Evolutionary conservation across 1,284 basidiomycete genomes (phyloP).

Genomic region (Apiotrichum brassicae): DNA sequence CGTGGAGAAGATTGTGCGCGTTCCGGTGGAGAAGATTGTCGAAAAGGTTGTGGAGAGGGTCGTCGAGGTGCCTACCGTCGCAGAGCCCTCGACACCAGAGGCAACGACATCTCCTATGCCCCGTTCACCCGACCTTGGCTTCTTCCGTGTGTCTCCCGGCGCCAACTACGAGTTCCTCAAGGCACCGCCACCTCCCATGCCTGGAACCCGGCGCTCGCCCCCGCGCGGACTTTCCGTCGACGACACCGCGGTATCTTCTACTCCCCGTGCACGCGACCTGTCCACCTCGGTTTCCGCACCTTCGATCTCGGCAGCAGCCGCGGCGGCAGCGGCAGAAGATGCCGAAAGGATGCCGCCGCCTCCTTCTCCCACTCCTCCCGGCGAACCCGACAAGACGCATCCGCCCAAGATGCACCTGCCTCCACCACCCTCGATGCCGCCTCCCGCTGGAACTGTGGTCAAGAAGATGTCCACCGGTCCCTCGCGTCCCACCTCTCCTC

Average conservation of each 20-base stretch:
- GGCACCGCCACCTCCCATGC: conserved; percentile 33
- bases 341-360: conserved; percentile 1
- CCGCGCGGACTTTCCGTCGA: conserved; percentile 9
- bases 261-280: conserved; percentile 22
- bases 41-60: conserved; percentile 28
- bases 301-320: no score
- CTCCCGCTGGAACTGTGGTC: conserved; percentile 53
- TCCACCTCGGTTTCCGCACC: not conserved
- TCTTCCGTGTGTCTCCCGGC: conserved; percentile 42
- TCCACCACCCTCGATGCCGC: conserved; percentile 72
- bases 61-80: conserved; percentile 24
- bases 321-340: not conserved
- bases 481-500: conserved; percentile 74
- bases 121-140: conserved; percentile 33
- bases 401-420: conserved; percentile 80
- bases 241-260: conserved; percentile 14
- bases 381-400: conserved; percentile 63
- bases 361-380: conserved; percentile 18
- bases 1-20: conserved; percentile 42
- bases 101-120: conserved; percentile 1
- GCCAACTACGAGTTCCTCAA: conserved; percentile 47
- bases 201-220: conserved; percentile 3
- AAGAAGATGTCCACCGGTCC: conserved; percentile 49
- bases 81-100: not conserved
- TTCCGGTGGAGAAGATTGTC: conserved; percentile 26